Evolutionary conservation across 345 rosid species (phyloP), one percentile per base, ranked within the genome.

Genomic region (Sapria himalayana): DNA sequence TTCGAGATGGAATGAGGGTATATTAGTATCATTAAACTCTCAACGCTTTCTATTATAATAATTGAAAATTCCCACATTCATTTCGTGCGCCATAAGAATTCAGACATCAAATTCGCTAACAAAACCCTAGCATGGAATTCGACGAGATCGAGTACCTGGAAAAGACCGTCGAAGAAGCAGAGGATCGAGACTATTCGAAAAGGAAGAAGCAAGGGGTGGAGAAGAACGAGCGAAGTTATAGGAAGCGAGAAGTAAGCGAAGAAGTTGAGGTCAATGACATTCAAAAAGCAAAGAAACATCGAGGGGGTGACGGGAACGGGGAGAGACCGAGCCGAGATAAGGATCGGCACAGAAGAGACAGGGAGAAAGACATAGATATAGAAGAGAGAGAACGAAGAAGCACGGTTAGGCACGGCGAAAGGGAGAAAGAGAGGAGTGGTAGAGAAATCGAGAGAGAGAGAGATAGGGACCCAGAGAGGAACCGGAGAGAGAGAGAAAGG

Each of bases 71-170:
- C n/a, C n/a, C n/a, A n/a, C n/a, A n/a, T n/a, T n/a, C n/a, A n/a
- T n/a, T n/a, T n/a, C n/a, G n/a, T n/a, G n/a, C n/a, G n/a, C n/a
- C n/a, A n/a, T n/a, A n/a, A n/a, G n/a, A n/a, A n/a, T n/a, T n/a
- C n/a, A n/a, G n/a, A n/a, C n/a, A n/a, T n/a, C n/a, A n/a, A n/a
- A n/a, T n/a, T n/a, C n/a, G n/a, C n/a, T n/a, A n/a, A n/a, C n/a
- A n/a, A n/a, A n/a, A n/a, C n/a, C n/a, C n/a, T n/a, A n/a, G n/a
- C n/a, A 80, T 77, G 93, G 93, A 71, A 7, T 81, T 85, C 56
- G 96, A 85, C 75, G 96, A 81, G 65, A 74, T 74, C 69, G 92
- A 85, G 57, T 85, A 85, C 44, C 69, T 85, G 45, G 96, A 85
- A 76, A 77, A 81, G 62, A 67, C 92, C 22, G 96, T 69, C 23